Percentiles rank a stretch among this genome's conserved stretches.
phyloP scores from a whole-genome alignment of 352 stramenopile species.

The Phytophthora quininea region DNA sequence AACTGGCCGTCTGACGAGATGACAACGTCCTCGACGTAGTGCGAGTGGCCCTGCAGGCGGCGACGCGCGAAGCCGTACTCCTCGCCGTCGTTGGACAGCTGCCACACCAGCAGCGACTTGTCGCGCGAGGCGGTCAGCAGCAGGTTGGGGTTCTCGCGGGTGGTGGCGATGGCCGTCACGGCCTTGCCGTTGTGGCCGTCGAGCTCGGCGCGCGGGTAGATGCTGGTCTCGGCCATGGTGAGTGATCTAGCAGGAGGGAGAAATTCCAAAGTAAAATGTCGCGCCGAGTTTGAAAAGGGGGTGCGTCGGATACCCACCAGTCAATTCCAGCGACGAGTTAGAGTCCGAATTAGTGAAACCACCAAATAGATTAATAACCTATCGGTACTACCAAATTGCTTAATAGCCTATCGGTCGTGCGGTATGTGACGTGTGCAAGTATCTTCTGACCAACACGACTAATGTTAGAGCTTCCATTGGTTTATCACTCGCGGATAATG shows the following conservation, averaged over 20 bases:
- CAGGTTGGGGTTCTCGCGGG: slow-evolving; percentile 98
- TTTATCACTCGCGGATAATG: too few relatives aligned
- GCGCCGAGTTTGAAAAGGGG: neutral
- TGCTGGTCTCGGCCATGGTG: slow-evolving; percentile 82
- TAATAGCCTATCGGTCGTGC: too few relatives aligned
- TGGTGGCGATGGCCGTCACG: slow-evolving; percentile 97
- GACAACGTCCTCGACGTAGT: slow-evolving; percentile 99
- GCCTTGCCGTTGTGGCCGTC: slow-evolving; percentile 91
- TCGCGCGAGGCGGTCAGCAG: slow-evolving; percentile 98
- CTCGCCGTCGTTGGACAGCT: slow-evolving; percentile 95
- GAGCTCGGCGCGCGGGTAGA: slow-evolving; percentile 89
- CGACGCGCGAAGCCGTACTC: slow-evolving; percentile 98
- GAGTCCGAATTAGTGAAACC: too few relatives aligned
- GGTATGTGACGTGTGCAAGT: too few relatives aligned
- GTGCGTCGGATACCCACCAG: neutral
- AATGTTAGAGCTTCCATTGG: too few relatives aligned
- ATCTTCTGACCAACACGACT: too few relatives aligned
- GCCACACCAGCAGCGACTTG: slow-evolving; percentile 93
- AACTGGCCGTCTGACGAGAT: slow-evolving; percentile 99
- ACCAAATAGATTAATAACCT: too few relatives aligned
- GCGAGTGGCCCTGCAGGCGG: slow-evolving; percentile 97
- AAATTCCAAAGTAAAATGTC: slow-evolving; percentile 37
- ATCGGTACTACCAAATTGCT: too few relatives aligned
- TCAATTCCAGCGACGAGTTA: neutral
- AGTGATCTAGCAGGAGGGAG: slow-evolving; percentile 9